Percentiles rank a stretch among this genome's conserved stretches.
These are phyloP conservation scores for Henningerozyma blattae DNA, from an alignment of 805 yeast species.

Conservation along the genomic window DNA sequence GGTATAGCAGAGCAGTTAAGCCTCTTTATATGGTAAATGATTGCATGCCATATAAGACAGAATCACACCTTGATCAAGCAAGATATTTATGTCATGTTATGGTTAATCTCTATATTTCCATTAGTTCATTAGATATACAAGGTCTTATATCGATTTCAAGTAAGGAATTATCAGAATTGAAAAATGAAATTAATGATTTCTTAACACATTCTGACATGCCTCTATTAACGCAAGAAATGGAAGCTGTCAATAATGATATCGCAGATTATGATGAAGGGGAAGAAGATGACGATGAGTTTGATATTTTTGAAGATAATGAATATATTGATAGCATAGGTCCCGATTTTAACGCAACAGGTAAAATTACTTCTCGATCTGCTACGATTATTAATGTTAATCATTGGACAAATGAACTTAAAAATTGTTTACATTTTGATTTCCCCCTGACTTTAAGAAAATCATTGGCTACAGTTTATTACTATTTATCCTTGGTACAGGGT, in stretches of 20 bases:
- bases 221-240: slow-evolving; percentile 18
- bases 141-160: slow-evolving; percentile 59
- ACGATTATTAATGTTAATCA: slow-evolving; percentile 64
- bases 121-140: slow-evolving; percentile 60
- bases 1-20: slow-evolving; percentile 27
- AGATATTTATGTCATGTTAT: slow-evolving; percentile 70
- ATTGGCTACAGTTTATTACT: slow-evolving; percentile 58
- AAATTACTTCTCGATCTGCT: slow-evolving; percentile 53
- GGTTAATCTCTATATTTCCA: slow-evolving; percentile 66
- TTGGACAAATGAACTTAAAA: slow-evolving; percentile 79
- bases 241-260: slow-evolving; percentile 25
- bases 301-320: slow-evolving; percentile 13
- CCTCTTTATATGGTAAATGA: slow-evolving; percentile 24
- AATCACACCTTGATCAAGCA: slow-evolving; percentile 54
- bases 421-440: slow-evolving; percentile 64
- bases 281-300: slow-evolving; percentile 29
- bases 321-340: slow-evolving; percentile 24
- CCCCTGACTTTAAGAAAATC: slow-evolving; percentile 53
- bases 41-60: slow-evolving; percentile 65
- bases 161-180: slow-evolving; percentile 45
- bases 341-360: slow-evolving; percentile 36
- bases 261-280: slow-evolving; percentile 30
- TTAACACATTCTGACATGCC: slow-evolving; percentile 44
- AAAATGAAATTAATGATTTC: slow-evolving; percentile 30
- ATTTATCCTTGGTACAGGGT: slow-evolving; percentile 60